Base-by-base conservation (phyloP, 331 rosid genomes). In the Prunus yedoensis region DNA sequence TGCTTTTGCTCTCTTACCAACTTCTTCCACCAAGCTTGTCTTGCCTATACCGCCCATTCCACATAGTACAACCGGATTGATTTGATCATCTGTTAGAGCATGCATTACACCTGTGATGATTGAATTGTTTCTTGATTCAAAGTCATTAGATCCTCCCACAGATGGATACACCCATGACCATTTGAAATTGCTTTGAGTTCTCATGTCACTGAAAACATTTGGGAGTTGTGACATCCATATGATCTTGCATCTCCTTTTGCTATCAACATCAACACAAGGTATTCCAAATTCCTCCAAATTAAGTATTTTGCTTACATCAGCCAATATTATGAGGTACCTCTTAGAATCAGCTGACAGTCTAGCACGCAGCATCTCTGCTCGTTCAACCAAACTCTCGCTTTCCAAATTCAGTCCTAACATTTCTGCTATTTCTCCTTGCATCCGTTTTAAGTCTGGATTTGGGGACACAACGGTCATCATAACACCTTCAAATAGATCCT, bases 261-360 rank as follows among this genome's bases (percentile, higher is more conserved):
- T 15, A 17, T 17, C 57, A 57, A 12, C 56, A 23, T 4, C 14
- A 56, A 41, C 32, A 28, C 32, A 28, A 28, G 32, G 27, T 20
- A 72, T 58, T 57, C 76, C 68, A 56, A 72, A 12, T 21, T 43
- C 67, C 7, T 41, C 76, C 14, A 58, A 17, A 72, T 72, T 56
- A 57, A 45, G 56, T 23, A 1, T 4, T 57, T 27, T 2, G 16
- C 45, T 9, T 10, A 72, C 67, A 57, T 43, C 45, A 9, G 41
- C 51, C 17, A 72, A 59, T 5, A 72, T 58, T 10, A 72, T 4
- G 20, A 72, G 28, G 14, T 41, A 0, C 52, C 76, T 56, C 50
- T 38, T 57, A 4, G 45, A 58, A 1, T 35, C 76, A 1, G 3
- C 41, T 54, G 1, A 12, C 20, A 58, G 12, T 9, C 27, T 16